Evolutionary conservation across 345 rosid species (phyloP).

Genomic region (Melastoma malabathricum): DNA sequence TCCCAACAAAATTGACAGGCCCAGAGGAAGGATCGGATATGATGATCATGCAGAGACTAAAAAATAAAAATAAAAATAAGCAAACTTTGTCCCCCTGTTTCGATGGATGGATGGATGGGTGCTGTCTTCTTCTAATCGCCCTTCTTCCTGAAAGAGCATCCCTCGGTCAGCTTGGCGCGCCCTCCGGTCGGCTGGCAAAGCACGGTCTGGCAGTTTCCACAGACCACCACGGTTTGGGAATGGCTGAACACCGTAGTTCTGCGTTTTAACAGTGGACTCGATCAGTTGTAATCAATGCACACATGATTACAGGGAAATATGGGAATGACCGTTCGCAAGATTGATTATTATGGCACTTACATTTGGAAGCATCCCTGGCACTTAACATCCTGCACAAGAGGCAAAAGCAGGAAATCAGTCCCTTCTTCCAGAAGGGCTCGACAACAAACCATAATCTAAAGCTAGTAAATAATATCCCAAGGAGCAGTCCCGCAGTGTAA

Average conservation of each 20-base stretch:
- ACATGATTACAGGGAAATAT: background rate
- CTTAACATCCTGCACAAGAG: conserved; percentile 45
- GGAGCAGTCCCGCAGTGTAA: no score
- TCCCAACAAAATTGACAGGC: no score
- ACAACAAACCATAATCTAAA: background rate
- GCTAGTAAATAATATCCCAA: no score
- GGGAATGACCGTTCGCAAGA: background rate
- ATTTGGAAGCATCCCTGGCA: conserved; percentile 75
- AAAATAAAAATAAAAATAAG: no score
- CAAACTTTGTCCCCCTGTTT: no score
- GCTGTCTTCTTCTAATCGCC: conserved; percentile 17
- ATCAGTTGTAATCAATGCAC: no score
- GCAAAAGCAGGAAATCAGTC: background rate
- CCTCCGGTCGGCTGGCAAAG: conserved; percentile 74
- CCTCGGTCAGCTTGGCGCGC: conserved; percentile 51
- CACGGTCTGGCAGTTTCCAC: conserved; percentile 65
- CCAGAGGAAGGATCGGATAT: no score
- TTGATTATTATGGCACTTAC: conserved; percentile 13
- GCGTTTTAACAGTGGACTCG: background rate
- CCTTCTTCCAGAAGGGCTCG: background rate
- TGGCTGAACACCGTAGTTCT: conserved; percentile 71
- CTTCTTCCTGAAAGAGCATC: conserved; percentile 64
- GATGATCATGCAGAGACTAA: no score
- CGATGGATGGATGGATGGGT: background rate
- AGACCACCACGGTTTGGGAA: conserved; percentile 64